Conservation (phyloP, 495 filamentous ascomycete species). For the Saxophila tyrrhenica region DNA sequence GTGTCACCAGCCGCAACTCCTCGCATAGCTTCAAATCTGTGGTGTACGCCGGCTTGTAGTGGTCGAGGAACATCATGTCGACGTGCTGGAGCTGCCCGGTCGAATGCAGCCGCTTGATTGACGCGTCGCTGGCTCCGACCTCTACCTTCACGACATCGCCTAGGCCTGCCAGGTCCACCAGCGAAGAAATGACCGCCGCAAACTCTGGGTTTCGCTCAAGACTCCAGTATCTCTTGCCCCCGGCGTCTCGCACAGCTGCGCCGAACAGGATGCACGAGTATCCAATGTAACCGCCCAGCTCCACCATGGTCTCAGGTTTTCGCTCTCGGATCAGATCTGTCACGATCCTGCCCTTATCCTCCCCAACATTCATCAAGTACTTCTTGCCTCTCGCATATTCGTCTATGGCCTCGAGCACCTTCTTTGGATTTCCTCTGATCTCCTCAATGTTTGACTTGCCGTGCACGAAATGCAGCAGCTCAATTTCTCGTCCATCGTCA, state of each 20-base stretch:
- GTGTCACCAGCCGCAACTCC: conserved; percentile 48
- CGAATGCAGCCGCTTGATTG: conserved; percentile 42
- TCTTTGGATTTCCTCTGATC: conserved; percentile 51
- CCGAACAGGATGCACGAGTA: conserved; percentile 68
- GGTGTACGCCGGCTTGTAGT: conserved; percentile 60
- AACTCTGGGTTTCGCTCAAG: conserved; percentile 59
- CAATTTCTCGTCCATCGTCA: conserved; percentile 61
- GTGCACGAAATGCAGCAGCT: conserved; percentile 60
- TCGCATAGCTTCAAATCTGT: conserved; percentile 64
- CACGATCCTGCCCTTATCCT: conserved; percentile 58
- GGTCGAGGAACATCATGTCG: conserved; percentile 64
- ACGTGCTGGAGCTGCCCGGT: conserved; percentile 44
- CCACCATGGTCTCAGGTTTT: conserved; percentile 60
- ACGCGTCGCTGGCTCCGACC: conserved; percentile 51
- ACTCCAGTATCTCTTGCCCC: conserved; percentile 51
- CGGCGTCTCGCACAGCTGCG: conserved; percentile 44
- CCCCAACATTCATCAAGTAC: conserved; percentile 72
- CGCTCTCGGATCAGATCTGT: conserved; percentile 49
- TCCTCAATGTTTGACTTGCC: conserved; percentile 43
- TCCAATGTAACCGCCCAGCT: conserved; percentile 72
- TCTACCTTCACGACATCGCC: conserved; percentile 53
- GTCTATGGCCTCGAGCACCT: conserved; percentile 59
- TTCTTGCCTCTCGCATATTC: conserved; percentile 52
- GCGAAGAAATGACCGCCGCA: conserved; percentile 47
- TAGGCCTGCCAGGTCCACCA: conserved; percentile 59